Evolutionary conservation across 768 basidiomycete genomes (phyloP).

Genomic region (Boletus rubropictus): DNA sequence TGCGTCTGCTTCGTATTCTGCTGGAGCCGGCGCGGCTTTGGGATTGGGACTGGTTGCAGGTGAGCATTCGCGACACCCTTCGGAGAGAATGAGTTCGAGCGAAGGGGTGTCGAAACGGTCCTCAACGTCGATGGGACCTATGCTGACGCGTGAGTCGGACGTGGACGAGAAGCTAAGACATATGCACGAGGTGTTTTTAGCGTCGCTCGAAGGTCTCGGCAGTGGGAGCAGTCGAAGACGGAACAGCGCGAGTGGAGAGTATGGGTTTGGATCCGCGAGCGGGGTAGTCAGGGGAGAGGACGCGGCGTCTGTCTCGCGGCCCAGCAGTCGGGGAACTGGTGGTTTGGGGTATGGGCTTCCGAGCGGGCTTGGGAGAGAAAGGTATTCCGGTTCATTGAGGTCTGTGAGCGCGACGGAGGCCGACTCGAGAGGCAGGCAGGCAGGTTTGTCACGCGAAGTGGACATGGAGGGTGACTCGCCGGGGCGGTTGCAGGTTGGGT

Average conservation of each 20-base stretch:
- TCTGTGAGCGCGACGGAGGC: slow-evolving; percentile 23
- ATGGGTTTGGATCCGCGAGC: slow-evolving; percentile 10
- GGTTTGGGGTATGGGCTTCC: slow-evolving; percentile 10
- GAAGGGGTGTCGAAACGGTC: slow-evolving; percentile 20
- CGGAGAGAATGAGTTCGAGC: slow-evolving; percentile 16
- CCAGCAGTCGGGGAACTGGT: slow-evolving; percentile 6
- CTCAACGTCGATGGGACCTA: slow-evolving; percentile 37
- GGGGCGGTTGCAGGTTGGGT: slow-evolving; percentile 8
- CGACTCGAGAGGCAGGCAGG: slow-evolving; percentile 25
- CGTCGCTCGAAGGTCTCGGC: slow-evolving; percentile 57
- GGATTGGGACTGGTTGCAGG: slow-evolving; percentile 19
- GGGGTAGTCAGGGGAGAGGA: slow-evolving; percentile 9
- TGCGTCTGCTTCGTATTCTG: neutral
- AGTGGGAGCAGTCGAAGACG: slow-evolving; percentile 30
- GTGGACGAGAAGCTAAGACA: slow-evolving; percentile 57
- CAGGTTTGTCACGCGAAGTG: slow-evolving; percentile 35
- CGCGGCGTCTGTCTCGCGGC: slow-evolving; percentile 3
- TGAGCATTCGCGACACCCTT: slow-evolving; percentile 15
- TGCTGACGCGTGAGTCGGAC: slow-evolving; percentile 61
- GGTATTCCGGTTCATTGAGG: slow-evolving; percentile 28
- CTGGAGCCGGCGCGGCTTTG: neutral
- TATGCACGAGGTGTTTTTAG: slow-evolving; percentile 66
- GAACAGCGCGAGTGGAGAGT: slow-evolving; percentile 11
- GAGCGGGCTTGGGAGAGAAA: slow-evolving; percentile 20
- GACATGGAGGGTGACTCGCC: slow-evolving; percentile 29